Base-by-base conservation (phyloP, 2,329 filamentous ascomycete species). In the Alternaria burnsii region DNA sequence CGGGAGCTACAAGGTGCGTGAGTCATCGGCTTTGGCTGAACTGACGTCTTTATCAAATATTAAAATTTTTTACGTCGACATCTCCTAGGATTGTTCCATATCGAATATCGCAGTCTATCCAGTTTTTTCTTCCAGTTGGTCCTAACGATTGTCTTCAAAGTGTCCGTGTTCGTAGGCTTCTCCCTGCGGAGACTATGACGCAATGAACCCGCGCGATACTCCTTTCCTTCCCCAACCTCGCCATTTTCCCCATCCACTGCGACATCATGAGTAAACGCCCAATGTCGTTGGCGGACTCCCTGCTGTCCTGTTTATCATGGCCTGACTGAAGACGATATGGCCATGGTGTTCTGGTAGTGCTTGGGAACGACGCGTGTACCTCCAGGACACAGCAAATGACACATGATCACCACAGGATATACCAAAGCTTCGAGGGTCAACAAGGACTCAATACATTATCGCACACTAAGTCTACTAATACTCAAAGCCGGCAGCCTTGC, bases 401-500 rank as follows among this genome's bases (percentile, higher is more conserved):
- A 20, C 30, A 36, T 11, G 14, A 36, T 20, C 16, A 4, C 22
- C 12, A 34, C 18, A 3, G 14, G 12, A 34, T 6, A n/a, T 48
- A 30, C 4, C 20, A 2, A n/a, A 26, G n/a, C 20, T 14, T 16
- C 9, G 3, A 20, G n/a, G 9, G 5, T 16, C 20, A 50, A 26
- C 11, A 36, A 50, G 5, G 24, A 26, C 20, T 36, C n/a, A n/a
- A 22, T n/a, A 7, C 8, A 2, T 12, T 7, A 36, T 50, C 14
- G 5, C 10, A 26, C 5, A 3, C 46, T 38, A 12, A 9, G 2
- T 1, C 7, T 1, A n/a, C 46, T 63, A 71, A n/a, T 73, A 72
- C 47, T 71, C 69, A 48, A 69, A 69, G 4, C 64, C 64, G 14
- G 62, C 52, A 16, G 40, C 43, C 41, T 51, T 59, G 6, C 52